Base-by-base conservation (phyloP, 78 protist species). In the Dictyostelium brefeldianum region DNA sequence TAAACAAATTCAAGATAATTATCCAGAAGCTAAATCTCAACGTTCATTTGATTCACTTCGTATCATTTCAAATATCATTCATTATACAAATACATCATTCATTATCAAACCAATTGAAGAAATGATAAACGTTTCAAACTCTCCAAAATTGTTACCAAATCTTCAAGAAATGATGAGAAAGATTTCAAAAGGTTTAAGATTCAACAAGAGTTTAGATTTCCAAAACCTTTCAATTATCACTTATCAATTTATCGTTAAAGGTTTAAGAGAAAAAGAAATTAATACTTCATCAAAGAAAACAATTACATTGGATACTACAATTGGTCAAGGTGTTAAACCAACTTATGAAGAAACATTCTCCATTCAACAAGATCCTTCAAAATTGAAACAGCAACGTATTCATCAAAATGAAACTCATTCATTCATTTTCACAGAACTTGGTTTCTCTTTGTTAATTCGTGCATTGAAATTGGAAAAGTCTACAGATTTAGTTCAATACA, bases 261-360 rank as follows among this genome's bases (percentile, higher is more conserved):
- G 90, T 70, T 50, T 48, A 15, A 25, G 74, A 31, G 57, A n/a
- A 18, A 18, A 18, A 22, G 57, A 36, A 10, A 25, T 56, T 29
- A 81, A 81, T 75, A 43, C 12, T 1, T 29, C 46, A 11, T 14
- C 53, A 20, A 64, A 73, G n/a, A 27, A 29, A 54, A 59, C 65
- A 22, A 64, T 80, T n/a, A 67, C 75, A 0, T 1, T 67, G 3
- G 51, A 67, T 81, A 20, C n/a, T 20, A 47, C 25, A 1, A 64
- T 64, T 43, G 79, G 56, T 46, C 31, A 11, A 11, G 56, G 15
- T 46, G 17, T 15, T 46, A 82, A 67, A 36, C 75, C 77, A 25
- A 87, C 93, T 14, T 77, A 29, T 36, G 93, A 87, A 65, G 93
- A 87, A 8, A 87, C 84, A 2, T 64, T 87, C 29, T 31, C 84